phyloP scores from a whole-genome alignment of 306 rosid species.

The Erythrophleum fordii region DNA sequence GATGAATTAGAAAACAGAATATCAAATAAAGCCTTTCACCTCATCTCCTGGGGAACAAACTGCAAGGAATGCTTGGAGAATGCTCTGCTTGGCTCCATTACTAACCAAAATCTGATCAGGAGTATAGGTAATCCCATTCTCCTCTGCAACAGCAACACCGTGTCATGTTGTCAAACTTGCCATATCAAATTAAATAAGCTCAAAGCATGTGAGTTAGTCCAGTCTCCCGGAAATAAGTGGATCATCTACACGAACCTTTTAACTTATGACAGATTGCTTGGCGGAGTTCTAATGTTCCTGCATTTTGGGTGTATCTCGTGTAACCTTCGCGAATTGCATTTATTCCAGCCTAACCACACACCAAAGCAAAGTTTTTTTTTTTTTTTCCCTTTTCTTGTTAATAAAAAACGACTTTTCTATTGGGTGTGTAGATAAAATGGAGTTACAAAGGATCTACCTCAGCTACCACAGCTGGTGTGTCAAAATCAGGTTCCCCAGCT shows the following conservation, averaged over 20 bases:
- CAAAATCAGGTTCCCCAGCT: slow-evolving; percentile 91
- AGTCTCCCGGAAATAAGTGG: no score
- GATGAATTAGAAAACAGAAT: no score
- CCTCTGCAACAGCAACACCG: slow-evolving; percentile 55
- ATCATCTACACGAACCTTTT: slow-evolving; percentile 56
- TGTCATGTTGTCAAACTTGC: no score
- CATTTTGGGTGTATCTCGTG: slow-evolving; percentile 84
- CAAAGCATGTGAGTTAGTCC: no score
- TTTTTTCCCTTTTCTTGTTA: no score
- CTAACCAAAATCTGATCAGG: slow-evolving; percentile 83
- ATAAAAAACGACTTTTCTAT: no score
- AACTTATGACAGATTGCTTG: slow-evolving; percentile 85
- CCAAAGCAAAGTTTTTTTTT: neutral
- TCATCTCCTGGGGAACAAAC: slow-evolving; percentile 92
- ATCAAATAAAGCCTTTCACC: slow-evolving; percentile 38
- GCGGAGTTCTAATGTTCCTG: slow-evolving; percentile 74
- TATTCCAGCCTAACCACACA: slow-evolving; percentile 69
- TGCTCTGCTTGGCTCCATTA: slow-evolving; percentile 94
- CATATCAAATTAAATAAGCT: no score
- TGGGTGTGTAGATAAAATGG: no score
- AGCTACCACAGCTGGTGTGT: slow-evolving; percentile 66
- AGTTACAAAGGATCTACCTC: slow-evolving; percentile 47
- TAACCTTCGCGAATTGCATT: slow-evolving; percentile 85
- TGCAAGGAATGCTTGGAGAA: slow-evolving; percentile 75
- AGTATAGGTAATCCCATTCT: slow-evolving; percentile 73